Evolutionary conservation across 768 basidiomycete species (phyloP), one percentile per base, ranked within the genome.

Genomic region (Ephemerocybe angulata): DNA sequence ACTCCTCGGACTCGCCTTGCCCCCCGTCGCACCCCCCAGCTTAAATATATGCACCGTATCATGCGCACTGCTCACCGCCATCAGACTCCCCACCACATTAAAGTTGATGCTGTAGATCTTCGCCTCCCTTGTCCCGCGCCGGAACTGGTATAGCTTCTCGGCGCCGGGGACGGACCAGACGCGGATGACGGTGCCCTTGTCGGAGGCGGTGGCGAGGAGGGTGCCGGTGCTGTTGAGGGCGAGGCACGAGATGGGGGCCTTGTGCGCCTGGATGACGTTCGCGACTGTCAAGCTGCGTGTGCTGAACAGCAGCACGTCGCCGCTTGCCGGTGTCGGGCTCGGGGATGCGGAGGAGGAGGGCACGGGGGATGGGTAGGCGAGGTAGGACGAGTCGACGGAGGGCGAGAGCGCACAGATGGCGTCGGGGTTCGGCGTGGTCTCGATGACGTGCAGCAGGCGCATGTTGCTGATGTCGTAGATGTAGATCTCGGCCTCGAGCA

Each of bases 391-490:
- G 55, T 98, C 94, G 13, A 93, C 87, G 29, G 91, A 93, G 1
- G 97, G 94, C 0, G 95, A 95, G 22, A 99, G 83, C 0, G 97
- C 90, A 68, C 92, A 93, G 65, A 98, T 93, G 40, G 94, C 96
- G 65, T 97, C 89, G 2, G 96, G 93, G 68, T 99, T 99, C 0
- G 92, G 84, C 7, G 90, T 88, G 0, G 97, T 98, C 75, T 99
- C 97, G 43, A 98, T 95, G 37, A 98, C 96, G 70, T 98, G 96
- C 33, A 97, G 73, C 25, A 99, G 80, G 54, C 94, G 87, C 97
- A 99, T 98, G 61, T 98, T 99, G 47, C 89, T 91, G 64, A 98
- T 98, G 68, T 99, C 97, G 66, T 98, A 98, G 49, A 98, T 93
- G 75, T 99, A 99, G 44, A 99, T 98, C 70, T 98, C 95, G n/a